Evolutionary conservation across 495 filamentous ascomycete species (phyloP).

Genomic region (Penicillium salamii): DNA sequence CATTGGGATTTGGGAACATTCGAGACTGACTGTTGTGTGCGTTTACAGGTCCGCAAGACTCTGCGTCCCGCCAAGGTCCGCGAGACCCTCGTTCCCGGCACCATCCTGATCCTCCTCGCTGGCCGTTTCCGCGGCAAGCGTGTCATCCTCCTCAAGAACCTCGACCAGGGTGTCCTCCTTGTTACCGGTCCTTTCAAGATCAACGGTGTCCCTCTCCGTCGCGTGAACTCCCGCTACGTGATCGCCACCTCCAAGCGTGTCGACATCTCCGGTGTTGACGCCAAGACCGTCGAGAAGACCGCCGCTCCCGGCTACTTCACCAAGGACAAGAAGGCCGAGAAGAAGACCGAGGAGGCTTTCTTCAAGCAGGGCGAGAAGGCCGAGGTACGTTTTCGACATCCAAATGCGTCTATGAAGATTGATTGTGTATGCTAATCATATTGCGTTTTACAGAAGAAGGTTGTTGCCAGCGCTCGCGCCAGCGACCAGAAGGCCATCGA

Average conservation of each 20-base stretch:
- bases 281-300: slow-evolving; percentile 80
- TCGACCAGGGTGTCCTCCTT: slow-evolving; percentile 94
- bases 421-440: slow-evolving; percentile 14
- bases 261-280: slow-evolving; percentile 79
- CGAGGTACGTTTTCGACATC: slow-evolving; percentile 63
- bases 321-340: slow-evolving; percentile 85
- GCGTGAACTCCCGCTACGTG: slow-evolving; percentile 98
- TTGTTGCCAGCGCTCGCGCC: slow-evolving; percentile 80
- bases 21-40: slow-evolving; percentile 35
- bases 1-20: slow-evolving; percentile 8
- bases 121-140: slow-evolving; percentile 99
- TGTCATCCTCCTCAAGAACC: slow-evolving; percentile 95
- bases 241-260: slow-evolving; percentile 93
- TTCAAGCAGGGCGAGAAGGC: slow-evolving; percentile 97
- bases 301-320: slow-evolving; percentile 86
- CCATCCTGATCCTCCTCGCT: slow-evolving; percentile 96
- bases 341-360: slow-evolving; percentile 93
- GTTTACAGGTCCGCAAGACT: slow-evolving; percentile 85
- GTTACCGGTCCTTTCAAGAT: slow-evolving; percentile 99
- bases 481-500: slow-evolving; percentile 97
- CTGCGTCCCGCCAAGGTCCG: slow-evolving; percentile 81
- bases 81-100: slow-evolving; percentile 83
- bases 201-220: slow-evolving; percentile 97
- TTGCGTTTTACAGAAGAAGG: slow-evolving; percentile 76
- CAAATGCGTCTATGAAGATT: not conserved